Evolutionary conservation across 2,329 filamentous ascomycete species (phyloP).

Genomic region (Fusarium equiseti): DNA sequence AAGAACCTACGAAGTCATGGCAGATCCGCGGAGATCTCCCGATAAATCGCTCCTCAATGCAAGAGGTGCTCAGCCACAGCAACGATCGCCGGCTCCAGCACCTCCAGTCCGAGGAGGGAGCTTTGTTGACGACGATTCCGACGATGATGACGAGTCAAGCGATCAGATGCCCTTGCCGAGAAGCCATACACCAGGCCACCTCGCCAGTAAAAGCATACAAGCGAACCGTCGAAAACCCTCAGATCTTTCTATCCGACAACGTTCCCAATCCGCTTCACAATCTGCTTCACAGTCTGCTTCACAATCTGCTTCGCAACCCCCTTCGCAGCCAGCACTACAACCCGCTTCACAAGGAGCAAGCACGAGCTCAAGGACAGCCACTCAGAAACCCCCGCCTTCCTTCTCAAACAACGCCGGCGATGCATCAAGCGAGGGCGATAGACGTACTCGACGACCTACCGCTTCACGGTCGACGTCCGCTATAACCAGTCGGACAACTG

Average conservation of each 20-base stretch:
- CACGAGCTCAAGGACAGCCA: constrained; percentile 44
- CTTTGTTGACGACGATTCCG: constrained; percentile 53
- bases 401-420: constrained; percentile 41
- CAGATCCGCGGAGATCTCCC: constrained; percentile 55
- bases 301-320: constrained; percentile 31
- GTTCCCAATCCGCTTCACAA: constrained; percentile 64
- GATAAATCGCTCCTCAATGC: constrained; percentile 52
- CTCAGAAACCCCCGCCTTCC: constrained; percentile 46
- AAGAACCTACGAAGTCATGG: constrained; percentile 54
- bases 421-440: constrained; percentile 45
- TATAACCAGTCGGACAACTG: constrained; percentile 55
- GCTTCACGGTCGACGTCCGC: constrained; percentile 67
- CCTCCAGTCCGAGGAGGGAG: constrained; percentile 47
- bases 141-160: constrained; percentile 53
- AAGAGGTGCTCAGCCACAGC: constrained; percentile 64
- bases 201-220: constrained; percentile 67
- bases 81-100: constrained; percentile 49
- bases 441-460: constrained; percentile 53
- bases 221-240: constrained; percentile 63
- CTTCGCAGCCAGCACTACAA: constrained; percentile 63
- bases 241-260: constrained; percentile 66
- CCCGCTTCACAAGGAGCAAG: constrained; percentile 45
- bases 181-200: constrained; percentile 72
- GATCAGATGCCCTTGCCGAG: constrained; percentile 60
- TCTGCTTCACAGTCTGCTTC: constrained; percentile 46